phyloP scores from a whole-genome alignment of 768 basidiomycete genomes.

The Phylloporus arenicola region DNA sequence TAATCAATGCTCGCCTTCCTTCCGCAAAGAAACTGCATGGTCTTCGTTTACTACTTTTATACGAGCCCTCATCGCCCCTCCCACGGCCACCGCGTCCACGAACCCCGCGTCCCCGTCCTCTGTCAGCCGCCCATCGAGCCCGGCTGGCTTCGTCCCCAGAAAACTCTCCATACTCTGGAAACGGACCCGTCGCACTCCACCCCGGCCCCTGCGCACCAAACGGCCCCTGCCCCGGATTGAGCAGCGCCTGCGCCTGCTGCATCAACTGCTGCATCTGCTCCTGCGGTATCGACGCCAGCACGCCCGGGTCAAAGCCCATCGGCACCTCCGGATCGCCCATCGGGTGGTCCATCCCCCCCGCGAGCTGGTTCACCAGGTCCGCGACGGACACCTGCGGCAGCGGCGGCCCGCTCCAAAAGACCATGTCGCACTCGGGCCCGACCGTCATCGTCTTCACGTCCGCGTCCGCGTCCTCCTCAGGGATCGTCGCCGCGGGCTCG shows the following conservation, averaged over 20 bases:
- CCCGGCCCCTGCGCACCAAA: conserved; percentile 35
- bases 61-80: conserved; percentile 50
- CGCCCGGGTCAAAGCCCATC: conserved; percentile 39
- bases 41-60: conserved; percentile 81
- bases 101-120: conserved; percentile 50
- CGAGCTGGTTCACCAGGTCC: conserved; percentile 64
- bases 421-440: conserved; percentile 59
- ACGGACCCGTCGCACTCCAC: conserved; percentile 38
- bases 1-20: conserved; percentile 83
- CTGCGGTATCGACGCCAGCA: conserved; percentile 40
- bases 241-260: conserved; percentile 36
- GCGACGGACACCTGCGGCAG: conserved; percentile 47
- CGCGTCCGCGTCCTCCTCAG: conserved; percentile 67
- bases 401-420: conserved; percentile 54
- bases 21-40: conserved; percentile 86
- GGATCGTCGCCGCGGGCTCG: conserved; percentile 55
- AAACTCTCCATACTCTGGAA: conserved; percentile 41
- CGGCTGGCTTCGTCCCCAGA: conserved; percentile 43
- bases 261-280: conserved; percentile 64
- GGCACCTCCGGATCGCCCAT: conserved; percentile 33
- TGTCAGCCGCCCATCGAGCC: conserved; percentile 42
- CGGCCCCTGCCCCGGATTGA: conserved; percentile 25
- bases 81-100: conserved; percentile 57
- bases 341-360: conserved; percentile 38
- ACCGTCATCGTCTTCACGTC: conserved; percentile 61